Conservation (phyloP, 2,329 filamentous ascomycete species). For the Fusarium sp. region DNA sequence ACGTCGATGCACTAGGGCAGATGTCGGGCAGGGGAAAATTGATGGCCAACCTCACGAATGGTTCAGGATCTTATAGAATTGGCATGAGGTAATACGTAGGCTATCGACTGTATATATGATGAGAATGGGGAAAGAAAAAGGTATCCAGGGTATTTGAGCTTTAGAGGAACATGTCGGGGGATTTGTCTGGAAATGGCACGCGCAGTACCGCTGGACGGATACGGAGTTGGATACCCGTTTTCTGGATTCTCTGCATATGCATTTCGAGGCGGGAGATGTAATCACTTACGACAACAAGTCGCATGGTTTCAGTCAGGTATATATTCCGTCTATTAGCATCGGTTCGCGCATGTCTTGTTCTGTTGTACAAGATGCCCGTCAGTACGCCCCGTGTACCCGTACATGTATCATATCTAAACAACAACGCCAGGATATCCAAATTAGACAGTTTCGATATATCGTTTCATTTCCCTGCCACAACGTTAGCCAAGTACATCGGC, state of each 20-base stretch:
- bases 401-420: constrained; percentile 8
- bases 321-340: constrained; percentile 24
- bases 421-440: constrained; percentile 24
- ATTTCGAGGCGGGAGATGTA: background rate
- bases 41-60: background rate
- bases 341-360: constrained; percentile 13
- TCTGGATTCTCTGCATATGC: background rate
- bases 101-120: background rate
- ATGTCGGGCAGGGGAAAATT: background rate
- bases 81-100: background rate
- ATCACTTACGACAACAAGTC: background rate
- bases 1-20: constrained; percentile 6
- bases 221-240: background rate
- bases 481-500: constrained; percentile 22
- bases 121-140: background rate
- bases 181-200: background rate
- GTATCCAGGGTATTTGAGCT: background rate
- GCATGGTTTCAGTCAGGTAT: constrained; percentile 25
- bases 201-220: background rate
- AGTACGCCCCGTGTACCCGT: constrained; percentile 30
- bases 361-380: constrained; percentile 16
- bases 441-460: constrained; percentile 79
- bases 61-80: too few relatives aligned
- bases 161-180: background rate
- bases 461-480: constrained; percentile 71